Conservation (phyloP, 2,329 filamentous ascomycete species). For the Sporothrix humicola region DNA sequence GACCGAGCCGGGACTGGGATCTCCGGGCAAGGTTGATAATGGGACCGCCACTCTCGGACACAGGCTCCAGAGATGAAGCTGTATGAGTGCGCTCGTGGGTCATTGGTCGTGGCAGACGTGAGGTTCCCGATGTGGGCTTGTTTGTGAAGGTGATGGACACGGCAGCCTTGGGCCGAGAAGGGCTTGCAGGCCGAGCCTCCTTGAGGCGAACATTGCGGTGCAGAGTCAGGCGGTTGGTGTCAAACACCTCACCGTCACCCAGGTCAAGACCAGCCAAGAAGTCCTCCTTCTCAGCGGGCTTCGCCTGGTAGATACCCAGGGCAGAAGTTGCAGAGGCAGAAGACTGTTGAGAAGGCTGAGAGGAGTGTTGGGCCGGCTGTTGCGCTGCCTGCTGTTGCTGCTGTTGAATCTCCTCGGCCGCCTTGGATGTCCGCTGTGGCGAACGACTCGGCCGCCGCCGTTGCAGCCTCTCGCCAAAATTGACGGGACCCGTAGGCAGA, state of each 20-base stretch:
- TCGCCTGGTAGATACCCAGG: slow-evolving; percentile 30
- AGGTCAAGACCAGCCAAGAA: slow-evolving; percentile 87
- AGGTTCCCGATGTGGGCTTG: slow-evolving; percentile 63
- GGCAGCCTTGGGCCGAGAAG: slow-evolving; percentile 72
- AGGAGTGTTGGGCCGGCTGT: slow-evolving; percentile 29
- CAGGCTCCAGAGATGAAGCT: slow-evolving; percentile 82
- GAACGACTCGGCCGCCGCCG: slow-evolving; percentile 69
- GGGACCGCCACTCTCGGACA: slow-evolving; percentile 85
- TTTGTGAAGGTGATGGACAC: slow-evolving; percentile 92
- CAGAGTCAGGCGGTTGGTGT: slow-evolving; percentile 78
- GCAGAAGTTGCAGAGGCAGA: slow-evolving; percentile 23
- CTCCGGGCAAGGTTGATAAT: slow-evolving; percentile 63
- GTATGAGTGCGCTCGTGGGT: slow-evolving; percentile 69
- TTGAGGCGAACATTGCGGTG: slow-evolving; percentile 94
- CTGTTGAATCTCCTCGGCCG: slow-evolving; percentile 42
- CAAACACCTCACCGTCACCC: slow-evolving; percentile 80
- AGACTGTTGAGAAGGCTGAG: slow-evolving; percentile 10
- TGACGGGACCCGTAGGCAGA: slow-evolving; percentile 79
- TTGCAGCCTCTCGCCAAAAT: slow-evolving; percentile 79
- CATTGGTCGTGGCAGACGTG: slow-evolving; percentile 80
- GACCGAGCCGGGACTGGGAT: slow-evolving; percentile 69
- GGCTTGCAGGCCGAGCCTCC: slow-evolving; percentile 69
- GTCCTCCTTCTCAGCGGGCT: slow-evolving; percentile 67
- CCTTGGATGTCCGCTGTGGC: slow-evolving; percentile 50
- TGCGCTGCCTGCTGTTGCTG: slow-evolving; percentile 38